These are phyloP conservation scores for Dipteronia sinensis DNA, from an alignment of 345 rosid species.

Conservation along the genomic window DNA sequence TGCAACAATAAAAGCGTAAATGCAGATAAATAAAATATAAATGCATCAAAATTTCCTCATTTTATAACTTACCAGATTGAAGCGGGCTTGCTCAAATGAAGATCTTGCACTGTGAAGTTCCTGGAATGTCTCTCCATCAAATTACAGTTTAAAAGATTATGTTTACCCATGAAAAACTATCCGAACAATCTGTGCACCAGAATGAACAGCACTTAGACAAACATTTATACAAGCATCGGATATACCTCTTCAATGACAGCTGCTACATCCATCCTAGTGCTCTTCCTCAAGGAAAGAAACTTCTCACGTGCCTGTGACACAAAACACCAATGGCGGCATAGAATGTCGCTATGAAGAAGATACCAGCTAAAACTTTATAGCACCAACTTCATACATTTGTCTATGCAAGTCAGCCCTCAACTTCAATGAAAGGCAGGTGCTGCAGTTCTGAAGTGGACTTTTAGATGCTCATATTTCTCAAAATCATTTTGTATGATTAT, in stretches of 20 bases:
- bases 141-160: conserved; percentile 42
- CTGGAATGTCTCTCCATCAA: conserved; percentile 60
- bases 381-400: conserved; percentile 1
- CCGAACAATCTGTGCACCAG: conserved; percentile 18
- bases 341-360: conserved; percentile 14
- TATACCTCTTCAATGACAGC: conserved; percentile 70
- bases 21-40: background rate
- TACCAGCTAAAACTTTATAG: conserved; percentile 3
- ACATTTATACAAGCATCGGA: conserved; percentile 17
- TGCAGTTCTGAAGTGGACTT: conserved; percentile 5
- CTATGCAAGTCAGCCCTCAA: background rate
- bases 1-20: background rate
- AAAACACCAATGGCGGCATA: conserved; percentile 19
- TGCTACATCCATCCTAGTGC: conserved; percentile 69
- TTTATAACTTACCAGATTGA: conserved; percentile 54
- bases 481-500: background rate
- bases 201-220: conserved; percentile 12
- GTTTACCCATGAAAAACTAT: conserved; percentile 27
- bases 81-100: conserved; percentile 73
- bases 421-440: conserved; percentile 10
- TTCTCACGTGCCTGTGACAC: conserved; percentile 71
- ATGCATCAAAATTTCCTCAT: background rate
- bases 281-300: conserved; percentile 74
- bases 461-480: background rate
- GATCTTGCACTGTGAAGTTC: conserved; percentile 65